Percentiles rank a stretch among this genome's conserved stretches.
phyloP scores from a whole-genome alignment of 805 yeast genomes.

The Myxozyma neglecta region DNA sequence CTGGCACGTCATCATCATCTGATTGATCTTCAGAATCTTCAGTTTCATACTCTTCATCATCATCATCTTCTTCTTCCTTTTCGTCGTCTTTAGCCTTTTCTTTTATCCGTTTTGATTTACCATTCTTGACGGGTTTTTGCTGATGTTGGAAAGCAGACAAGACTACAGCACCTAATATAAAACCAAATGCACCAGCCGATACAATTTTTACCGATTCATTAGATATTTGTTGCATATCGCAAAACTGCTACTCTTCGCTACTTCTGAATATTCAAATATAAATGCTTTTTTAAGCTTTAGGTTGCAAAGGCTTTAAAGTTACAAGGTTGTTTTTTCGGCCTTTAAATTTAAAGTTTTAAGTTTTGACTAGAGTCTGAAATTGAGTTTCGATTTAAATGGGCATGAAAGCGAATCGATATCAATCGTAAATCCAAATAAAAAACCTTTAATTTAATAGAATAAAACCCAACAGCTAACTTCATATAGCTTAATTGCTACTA shows the following conservation, averaged over 20 bases:
- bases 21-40: constrained; percentile 4
- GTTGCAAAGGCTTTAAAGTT: too few relatives aligned
- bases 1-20: background rate
- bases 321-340: too few relatives aligned
- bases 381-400: too few relatives aligned
- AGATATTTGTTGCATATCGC: background rate
- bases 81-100: background rate
- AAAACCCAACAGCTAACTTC: too few relatives aligned
- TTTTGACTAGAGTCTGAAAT: background rate
- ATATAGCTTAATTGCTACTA: background rate
- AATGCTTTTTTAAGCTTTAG: too few relatives aligned
- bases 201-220: constrained; percentile 1
- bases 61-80: constrained; percentile 9
- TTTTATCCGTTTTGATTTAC: background rate
- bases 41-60: constrained; percentile 14
- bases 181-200: constrained; percentile 14
- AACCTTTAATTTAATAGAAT: too few relatives aligned
- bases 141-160: background rate
- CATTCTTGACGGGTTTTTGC: background rate
- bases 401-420: too few relatives aligned
- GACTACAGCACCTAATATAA: constrained; percentile 13
- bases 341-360: background rate
- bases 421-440: too few relatives aligned
- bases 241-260: too few relatives aligned
- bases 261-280: too few relatives aligned